These are phyloP conservation scores for Hypericum perforatum DNA, from an alignment of 345 rosid species.

Conservation along the genomic window DNA sequence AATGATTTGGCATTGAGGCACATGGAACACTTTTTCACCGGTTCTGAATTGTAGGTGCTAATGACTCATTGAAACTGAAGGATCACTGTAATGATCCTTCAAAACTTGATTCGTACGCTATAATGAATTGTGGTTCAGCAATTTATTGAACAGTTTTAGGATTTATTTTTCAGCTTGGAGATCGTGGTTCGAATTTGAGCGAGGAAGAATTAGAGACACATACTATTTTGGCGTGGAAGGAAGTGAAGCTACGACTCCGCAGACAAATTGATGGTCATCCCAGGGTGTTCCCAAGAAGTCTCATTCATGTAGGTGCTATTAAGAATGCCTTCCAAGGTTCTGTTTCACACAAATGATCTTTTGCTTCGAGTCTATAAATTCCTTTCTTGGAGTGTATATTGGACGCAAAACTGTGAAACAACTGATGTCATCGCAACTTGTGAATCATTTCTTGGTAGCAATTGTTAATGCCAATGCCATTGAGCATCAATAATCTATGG, in stretches of 20 bases:
- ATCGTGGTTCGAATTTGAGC: conserved; percentile 72
- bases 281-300: conserved; percentile 35
- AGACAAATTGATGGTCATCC: conserved; percentile 63
- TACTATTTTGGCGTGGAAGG: conserved; percentile 99
- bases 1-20: too few species aligned
- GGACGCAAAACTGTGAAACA: too few species aligned
- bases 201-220: conserved; percentile 85
- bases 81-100: too few species aligned
- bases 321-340: conserved; percentile 5
- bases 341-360: conserved; percentile 4
- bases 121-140: background rate
- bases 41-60: too few species aligned
- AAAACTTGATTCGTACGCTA: background rate
- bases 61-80: too few species aligned
- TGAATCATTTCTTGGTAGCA: too few species aligned
- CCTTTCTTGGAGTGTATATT: background rate
- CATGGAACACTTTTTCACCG: too few species aligned
- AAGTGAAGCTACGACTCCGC: conserved; percentile 57
- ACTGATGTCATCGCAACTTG: too few species aligned
- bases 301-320: conserved; percentile 45
- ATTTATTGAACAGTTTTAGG: background rate
- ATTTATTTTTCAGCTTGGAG: conserved; percentile 52
- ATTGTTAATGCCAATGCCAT: too few species aligned
- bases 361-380: background rate
- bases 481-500: too few species aligned